Percentiles rank a stretch among this genome's conserved stretches.
Conservation (phyloP, 1,284 basidiomycete genomes). For the Schizophyllum commune region DNA sequence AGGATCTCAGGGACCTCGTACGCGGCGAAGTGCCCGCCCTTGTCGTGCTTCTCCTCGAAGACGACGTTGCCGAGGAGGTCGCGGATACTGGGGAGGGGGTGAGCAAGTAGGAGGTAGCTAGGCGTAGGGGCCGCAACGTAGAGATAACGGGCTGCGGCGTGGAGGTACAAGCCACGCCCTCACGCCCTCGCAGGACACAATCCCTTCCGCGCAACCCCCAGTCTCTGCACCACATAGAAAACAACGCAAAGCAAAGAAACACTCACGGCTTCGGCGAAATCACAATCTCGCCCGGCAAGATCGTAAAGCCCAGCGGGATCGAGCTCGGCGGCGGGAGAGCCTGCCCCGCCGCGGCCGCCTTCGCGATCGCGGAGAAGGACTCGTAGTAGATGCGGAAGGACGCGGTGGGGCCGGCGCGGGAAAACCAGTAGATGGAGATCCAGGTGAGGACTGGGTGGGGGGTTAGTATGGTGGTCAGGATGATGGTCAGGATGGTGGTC, state of each 20-base stretch:
- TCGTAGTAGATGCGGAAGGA: conserved; percentile 40
- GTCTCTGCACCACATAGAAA: too few relatives aligned
- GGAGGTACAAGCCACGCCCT: too few relatives aligned
- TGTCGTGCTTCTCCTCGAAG: conserved; percentile 12
- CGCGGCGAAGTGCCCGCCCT: conserved; percentile 16
- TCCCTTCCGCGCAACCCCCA: too few relatives aligned
- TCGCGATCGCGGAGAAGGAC: conserved; percentile 31
- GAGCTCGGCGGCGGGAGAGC: too few relatives aligned
- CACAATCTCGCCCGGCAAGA: background rate
- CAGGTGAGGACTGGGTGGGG: conserved; percentile 32
- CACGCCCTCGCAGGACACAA: too few relatives aligned
- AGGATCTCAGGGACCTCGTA: conserved; percentile 14
- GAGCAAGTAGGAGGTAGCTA: too few relatives aligned
- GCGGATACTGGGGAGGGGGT: conserved; percentile 1
- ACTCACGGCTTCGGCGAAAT: background rate
- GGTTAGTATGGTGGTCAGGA: background rate
- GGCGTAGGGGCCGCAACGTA: too few relatives aligned
- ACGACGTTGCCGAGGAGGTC: conserved; percentile 9
- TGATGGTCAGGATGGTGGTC: background rate
- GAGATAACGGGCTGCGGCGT: too few relatives aligned
- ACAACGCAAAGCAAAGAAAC: background rate
- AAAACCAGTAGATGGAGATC: conserved; percentile 43
- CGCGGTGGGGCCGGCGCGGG: conserved; percentile 36
- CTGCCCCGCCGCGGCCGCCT: background rate
- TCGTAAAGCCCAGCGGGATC: background rate